Percentiles rank a stretch among this genome's conserved stretches.
These are phyloP conservation scores for Hortaea sp. DNA, from an alignment of 2,329 filamentous ascomycete genomes.

Conservation along the genomic window DNA sequence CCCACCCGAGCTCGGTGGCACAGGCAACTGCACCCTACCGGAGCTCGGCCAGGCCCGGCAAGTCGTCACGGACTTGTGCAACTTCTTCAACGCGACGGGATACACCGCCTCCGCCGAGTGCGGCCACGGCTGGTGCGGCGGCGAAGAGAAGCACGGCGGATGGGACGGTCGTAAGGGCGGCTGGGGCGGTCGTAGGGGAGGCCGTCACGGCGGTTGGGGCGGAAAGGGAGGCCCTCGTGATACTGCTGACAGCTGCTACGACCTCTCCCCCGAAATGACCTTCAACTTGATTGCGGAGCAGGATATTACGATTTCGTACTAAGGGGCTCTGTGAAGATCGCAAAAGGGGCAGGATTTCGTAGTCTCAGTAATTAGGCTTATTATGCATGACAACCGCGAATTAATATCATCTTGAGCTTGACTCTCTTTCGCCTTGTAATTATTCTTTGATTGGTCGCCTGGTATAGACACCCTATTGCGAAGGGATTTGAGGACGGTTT, in stretches of 20 bases:
- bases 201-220: background rate
- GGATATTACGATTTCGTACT: background rate
- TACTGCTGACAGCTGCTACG: background rate
- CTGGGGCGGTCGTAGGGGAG: background rate
- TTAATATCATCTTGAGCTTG: no score
- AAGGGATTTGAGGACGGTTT: no score
- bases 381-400: no score
- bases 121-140: background rate
- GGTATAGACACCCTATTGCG: no score
- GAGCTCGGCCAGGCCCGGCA: background rate
- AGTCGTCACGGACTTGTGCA: conserved; percentile 1
- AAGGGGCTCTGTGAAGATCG: background rate
- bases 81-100: conserved; percentile 3
- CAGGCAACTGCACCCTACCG: background rate
- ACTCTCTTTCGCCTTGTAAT: no score
- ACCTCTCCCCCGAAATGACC: background rate
- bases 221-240: background rate
- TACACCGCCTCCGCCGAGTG: conserved; percentile 2
- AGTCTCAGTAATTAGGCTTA: no score
- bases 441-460: no score
- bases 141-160: background rate
- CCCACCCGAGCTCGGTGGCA: conserved; percentile 1
- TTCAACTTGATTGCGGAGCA: background rate
- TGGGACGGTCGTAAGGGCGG: background rate
- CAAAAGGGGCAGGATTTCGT: no score